Conservation (phyloP, 192 early-diverging fungal genomes). For the Coemansia sp. region DNA sequence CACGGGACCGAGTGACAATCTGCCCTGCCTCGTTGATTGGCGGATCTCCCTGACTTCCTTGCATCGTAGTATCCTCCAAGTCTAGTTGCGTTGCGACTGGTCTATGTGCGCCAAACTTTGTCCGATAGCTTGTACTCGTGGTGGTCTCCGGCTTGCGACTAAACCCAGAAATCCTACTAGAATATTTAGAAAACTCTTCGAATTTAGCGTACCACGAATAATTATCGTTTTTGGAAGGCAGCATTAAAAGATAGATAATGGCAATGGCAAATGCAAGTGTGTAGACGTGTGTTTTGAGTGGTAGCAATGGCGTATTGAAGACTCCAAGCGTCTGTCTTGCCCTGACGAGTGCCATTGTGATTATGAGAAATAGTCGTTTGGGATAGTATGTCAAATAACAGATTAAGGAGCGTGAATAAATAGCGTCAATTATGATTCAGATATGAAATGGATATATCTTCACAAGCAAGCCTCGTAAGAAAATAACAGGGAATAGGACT, state of each 20-base stretch:
- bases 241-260: conserved; percentile 16
- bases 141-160: not conserved
- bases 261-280: conserved; percentile 10
- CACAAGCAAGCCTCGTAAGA: no score
- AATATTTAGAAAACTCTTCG: not conserved
- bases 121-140: conserved; percentile 16
- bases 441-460: no score
- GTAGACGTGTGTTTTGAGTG: conserved; percentile 19
- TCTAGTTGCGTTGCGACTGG: not conserved
- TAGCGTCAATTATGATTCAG: not conserved
- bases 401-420: not conserved
- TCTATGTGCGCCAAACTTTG: conserved; percentile 23
- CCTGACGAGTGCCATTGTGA: conserved; percentile 18
- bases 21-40: conserved; percentile 35
- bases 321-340: conserved; percentile 11
- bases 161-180: conserved; percentile 7
- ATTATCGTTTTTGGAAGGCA: conserved; percentile 6
- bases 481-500: not conserved
- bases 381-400: not conserved
- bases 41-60: conserved; percentile 25
- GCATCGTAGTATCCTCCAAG: conserved; percentile 21
- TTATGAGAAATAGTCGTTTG: not conserved
- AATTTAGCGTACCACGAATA: conserved; percentile 12
- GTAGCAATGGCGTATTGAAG: conserved; percentile 15
- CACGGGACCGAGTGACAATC: conserved; percentile 65